phyloP scores from a whole-genome alignment of 768 basidiomycete genomes.

The Kwoniella pini region DNA sequence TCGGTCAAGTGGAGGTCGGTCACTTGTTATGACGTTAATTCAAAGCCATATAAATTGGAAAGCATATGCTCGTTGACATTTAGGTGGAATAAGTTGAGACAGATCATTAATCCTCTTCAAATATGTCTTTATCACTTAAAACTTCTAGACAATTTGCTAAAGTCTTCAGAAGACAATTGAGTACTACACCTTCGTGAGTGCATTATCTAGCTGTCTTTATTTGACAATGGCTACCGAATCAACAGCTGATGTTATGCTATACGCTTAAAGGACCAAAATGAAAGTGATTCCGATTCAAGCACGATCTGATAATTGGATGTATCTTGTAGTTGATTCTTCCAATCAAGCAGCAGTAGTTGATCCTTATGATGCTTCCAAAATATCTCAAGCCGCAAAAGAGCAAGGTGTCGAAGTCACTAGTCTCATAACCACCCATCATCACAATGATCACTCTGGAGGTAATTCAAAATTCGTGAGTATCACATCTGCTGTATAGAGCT shows the following conservation, averaged over 20 bases:
- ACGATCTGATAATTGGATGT: slow-evolving; percentile 55
- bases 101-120: not conserved
- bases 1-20: slow-evolving; percentile 6
- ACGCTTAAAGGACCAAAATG: slow-evolving; percentile 8
- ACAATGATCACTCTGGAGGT: slow-evolving; percentile 84
- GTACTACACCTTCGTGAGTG: slow-evolving; percentile 5
- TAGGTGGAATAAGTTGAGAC: no score
- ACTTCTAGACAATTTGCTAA: not conserved
- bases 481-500: no score
- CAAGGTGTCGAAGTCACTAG: slow-evolving; percentile 68
- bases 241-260: not conserved
- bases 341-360: slow-evolving; percentile 52
- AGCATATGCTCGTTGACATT: not conserved
- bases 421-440: slow-evolving; percentile 84
- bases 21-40: not conserved
- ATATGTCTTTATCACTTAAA: not conserved
- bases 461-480: slow-evolving; percentile 64
- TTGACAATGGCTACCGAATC: not conserved
- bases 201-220: not conserved
- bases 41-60: not conserved
- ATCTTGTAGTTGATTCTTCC: slow-evolving; percentile 50
- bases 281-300: slow-evolving; percentile 45
- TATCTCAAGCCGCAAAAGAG: slow-evolving; percentile 56
- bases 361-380: slow-evolving; percentile 49
- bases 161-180: not conserved